phyloP scores from a whole-genome alignment of 176 grass and related monocot genomes.

The Avena sativa region DNA sequence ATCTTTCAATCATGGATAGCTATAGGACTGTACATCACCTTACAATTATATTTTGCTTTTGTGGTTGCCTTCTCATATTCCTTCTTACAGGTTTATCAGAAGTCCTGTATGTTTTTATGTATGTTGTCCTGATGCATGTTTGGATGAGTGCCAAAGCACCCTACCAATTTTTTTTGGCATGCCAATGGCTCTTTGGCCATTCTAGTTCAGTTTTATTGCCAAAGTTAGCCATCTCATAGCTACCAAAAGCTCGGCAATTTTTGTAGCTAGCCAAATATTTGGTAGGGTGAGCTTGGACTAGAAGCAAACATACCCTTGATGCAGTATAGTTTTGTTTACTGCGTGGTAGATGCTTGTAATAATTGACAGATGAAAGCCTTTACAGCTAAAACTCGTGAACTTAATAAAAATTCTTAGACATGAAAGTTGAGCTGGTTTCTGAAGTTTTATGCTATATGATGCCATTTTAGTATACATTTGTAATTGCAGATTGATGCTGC shows the following conservation, averaged over 20 bases:
- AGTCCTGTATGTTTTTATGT: background rate
- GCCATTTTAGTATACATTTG: slow-evolving; percentile 9
- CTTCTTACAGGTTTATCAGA: background rate
- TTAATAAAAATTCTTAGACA: slow-evolving; percentile 9
- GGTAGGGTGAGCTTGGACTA: background rate
- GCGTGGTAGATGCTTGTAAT: background rate
- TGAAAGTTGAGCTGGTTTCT: background rate
- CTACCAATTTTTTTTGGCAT: background rate
- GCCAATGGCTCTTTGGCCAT: background rate
- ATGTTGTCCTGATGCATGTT: background rate
- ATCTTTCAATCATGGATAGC: background rate
- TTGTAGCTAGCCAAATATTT: background rate
- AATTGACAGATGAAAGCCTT: background rate
- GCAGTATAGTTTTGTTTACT: background rate
- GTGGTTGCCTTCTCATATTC: background rate
- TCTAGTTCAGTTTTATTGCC: background rate
- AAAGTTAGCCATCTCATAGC: background rate
- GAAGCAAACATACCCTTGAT: background rate
- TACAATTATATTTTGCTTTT: background rate
- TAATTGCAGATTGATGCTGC: slow-evolving; percentile 1
- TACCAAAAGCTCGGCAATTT: background rate
- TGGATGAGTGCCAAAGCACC: background rate
- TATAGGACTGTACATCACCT: background rate
- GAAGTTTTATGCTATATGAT: background rate
- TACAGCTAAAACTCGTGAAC: background rate